Conservation (phyloP, 1,139 yeast genomes). For the Pichia terricola region DNA sequence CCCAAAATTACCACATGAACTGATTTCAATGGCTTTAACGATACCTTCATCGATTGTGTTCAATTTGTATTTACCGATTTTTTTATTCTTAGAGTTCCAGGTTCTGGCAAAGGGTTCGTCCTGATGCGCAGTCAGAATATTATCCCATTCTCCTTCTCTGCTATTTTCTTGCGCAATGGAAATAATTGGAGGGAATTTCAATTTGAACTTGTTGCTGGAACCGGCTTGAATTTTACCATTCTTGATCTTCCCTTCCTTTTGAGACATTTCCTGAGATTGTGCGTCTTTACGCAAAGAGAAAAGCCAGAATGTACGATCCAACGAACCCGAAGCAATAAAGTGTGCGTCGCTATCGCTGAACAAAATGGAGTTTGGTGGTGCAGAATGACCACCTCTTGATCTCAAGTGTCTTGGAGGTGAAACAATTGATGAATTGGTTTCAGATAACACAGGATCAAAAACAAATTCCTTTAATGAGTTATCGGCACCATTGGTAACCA, state of each 20-base stretch:
- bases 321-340: constrained; percentile 76
- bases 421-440: constrained; percentile 54
- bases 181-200: constrained; percentile 70
- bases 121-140: constrained; percentile 83
- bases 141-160: constrained; percentile 91
- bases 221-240: constrained; percentile 58
- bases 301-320: constrained; percentile 81
- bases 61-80: constrained; percentile 68
- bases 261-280: constrained; percentile 90
- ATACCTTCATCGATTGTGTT: constrained; percentile 68
- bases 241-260: constrained; percentile 46
- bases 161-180: constrained; percentile 67
- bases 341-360: constrained; percentile 79
- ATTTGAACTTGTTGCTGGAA: constrained; percentile 34
- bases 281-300: constrained; percentile 93
- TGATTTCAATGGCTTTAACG: constrained; percentile 73
- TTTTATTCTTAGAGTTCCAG: constrained; percentile 79
- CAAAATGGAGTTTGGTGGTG: constrained; percentile 70
- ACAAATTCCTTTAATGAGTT: constrained; percentile 84
- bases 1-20: constrained; percentile 94
- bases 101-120: constrained; percentile 80
- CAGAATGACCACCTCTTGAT: constrained; percentile 94
- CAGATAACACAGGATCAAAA: constrained; percentile 80
- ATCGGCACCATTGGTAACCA: constrained; percentile 90
- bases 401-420: constrained; percentile 89